Conservation (phyloP, 176 grass and related monocot species). For the Dendrocalamus sinicus region DNA sequence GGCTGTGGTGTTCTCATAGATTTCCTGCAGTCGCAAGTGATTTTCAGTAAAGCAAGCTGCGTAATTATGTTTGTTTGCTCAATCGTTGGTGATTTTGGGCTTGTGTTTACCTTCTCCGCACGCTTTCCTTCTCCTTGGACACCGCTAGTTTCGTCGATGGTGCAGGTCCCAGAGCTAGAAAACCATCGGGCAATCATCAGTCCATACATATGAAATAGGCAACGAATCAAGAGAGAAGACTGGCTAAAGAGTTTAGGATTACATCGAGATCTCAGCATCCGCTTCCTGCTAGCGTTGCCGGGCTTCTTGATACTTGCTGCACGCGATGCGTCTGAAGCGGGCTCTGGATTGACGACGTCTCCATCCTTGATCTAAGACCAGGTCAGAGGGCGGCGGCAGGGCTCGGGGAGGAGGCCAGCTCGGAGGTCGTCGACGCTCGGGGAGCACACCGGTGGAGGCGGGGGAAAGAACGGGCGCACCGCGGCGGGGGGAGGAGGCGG, state of each 20-base stretch:
- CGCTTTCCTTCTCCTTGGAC: conserved; percentile 35
- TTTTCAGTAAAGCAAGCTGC: background rate
- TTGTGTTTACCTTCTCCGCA: conserved; percentile 50
- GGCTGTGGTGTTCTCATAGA: conserved; percentile 51
- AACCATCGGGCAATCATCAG: conserved; percentile 30
- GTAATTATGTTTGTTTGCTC: background rate
- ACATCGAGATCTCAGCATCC: conserved; percentile 56
- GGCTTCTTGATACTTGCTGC: conserved; percentile 23
- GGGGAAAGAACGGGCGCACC: too few relatives aligned
- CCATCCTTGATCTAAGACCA: conserved; percentile 41
- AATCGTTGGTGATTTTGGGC: background rate
- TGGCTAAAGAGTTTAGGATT: conserved; percentile 5
- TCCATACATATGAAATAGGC: background rate
- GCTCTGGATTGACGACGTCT: background rate
- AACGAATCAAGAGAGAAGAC: background rate
- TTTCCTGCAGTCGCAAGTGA: conserved; percentile 38
- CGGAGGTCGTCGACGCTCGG: too few relatives aligned
- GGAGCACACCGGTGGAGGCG: too few relatives aligned
- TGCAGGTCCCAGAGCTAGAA: conserved; percentile 57
- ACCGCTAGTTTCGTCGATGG: background rate
- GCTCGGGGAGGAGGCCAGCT: too few relatives aligned
- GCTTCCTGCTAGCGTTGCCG: conserved; percentile 55
- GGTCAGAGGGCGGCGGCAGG: too few relatives aligned
- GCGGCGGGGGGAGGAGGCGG: too few relatives aligned
- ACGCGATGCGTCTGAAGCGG: conserved; percentile 27